These are phyloP conservation scores for Fragaria nilgerrensis DNA, from an alignment of 306 rosid genomes.

Conservation along the genomic window DNA sequence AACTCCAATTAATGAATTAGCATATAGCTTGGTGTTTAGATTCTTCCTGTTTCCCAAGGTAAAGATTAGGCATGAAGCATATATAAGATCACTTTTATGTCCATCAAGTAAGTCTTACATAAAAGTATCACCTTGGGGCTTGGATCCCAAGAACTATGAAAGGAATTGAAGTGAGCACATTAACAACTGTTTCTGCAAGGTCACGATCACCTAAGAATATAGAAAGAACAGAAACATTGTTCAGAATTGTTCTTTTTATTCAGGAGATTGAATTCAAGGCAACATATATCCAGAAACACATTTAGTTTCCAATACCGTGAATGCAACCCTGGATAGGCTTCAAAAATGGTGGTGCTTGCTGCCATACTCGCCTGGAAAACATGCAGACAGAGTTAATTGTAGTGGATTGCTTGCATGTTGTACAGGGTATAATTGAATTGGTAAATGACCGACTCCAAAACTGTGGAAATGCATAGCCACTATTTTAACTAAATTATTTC, in stretches of 20 bases:
- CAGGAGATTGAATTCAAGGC: slow-evolving; percentile 9
- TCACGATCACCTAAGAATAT: slow-evolving; percentile 59
- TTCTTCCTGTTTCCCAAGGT: slow-evolving; percentile 58
- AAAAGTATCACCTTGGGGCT: slow-evolving; percentile 68
- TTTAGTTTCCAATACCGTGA: slow-evolving; percentile 50
- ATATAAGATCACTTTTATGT: neutral
- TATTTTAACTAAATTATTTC: neutral
- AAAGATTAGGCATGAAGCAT: slow-evolving; percentile 24
- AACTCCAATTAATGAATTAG: slow-evolving; percentile 95
- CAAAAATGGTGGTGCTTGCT: slow-evolving; percentile 76
- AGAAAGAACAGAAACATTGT: neutral
- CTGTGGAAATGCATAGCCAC: neutral
- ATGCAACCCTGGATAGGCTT: slow-evolving; percentile 64
- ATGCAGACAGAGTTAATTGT: slow-evolving; percentile 26
- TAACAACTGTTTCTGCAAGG: slow-evolving; percentile 70
- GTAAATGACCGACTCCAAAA: neutral
- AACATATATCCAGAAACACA: slow-evolving; percentile 15
- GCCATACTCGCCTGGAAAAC: slow-evolving; percentile 70
- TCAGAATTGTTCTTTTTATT: slow-evolving; percentile 9
- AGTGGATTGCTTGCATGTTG: neutral
- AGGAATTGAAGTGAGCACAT: slow-evolving; percentile 90
- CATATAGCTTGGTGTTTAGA: slow-evolving; percentile 70
- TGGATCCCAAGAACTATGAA: slow-evolving; percentile 79
- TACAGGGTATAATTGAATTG: neutral
- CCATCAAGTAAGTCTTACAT: slow-evolving; percentile 21